A percentile compares a stretch with the other conserved stretches of the same genome.
Conservation (phyloP, 1,284 basidiomycete species). For the Leccinum angustisporum region DNA sequence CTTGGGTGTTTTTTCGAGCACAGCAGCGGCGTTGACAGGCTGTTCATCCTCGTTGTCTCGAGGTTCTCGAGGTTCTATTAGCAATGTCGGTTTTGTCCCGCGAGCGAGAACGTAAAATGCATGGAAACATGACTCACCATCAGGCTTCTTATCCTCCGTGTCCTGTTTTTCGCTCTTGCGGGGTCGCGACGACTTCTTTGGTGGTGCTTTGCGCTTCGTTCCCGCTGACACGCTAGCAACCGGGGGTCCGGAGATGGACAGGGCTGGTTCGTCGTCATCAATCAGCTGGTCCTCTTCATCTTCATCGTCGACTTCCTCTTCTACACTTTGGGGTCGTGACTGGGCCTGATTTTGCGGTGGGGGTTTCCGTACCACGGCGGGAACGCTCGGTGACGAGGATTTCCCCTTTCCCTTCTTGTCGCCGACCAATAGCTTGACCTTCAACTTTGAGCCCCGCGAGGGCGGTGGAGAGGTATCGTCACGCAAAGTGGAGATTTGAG, state of each 20-base stretch:
- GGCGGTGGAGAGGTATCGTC: constrained; percentile 71
- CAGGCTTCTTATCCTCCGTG: constrained; percentile 36
- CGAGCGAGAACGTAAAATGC: constrained; percentile 20
- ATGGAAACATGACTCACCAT: constrained; percentile 24
- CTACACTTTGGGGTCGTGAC: constrained; percentile 32
- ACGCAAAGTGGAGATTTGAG: constrained; percentile 71
- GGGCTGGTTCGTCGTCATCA: constrained; percentile 54
- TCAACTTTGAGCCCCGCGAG: constrained; percentile 43
- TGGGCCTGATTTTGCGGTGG: constrained; percentile 20
- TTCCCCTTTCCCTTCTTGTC: constrained; percentile 42
- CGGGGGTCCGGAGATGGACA: constrained; percentile 31
- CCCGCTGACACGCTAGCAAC: constrained; percentile 28
- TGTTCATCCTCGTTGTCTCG: constrained; percentile 29
- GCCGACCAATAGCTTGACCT: constrained; percentile 51
- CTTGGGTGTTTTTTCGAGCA: constrained; percentile 35
- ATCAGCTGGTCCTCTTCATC: constrained; percentile 78
- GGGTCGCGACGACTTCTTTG: constrained; percentile 48
- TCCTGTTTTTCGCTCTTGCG: constrained; percentile 44
- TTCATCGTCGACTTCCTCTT: constrained; percentile 54
- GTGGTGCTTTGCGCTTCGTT: constrained; percentile 47
- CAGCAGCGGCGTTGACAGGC: constrained; percentile 15
- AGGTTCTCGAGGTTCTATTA: constrained; percentile 34
- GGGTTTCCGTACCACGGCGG: constrained; percentile 28
- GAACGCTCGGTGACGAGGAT: constrained; percentile 32
- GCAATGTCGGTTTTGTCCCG: constrained; percentile 16